Percentiles rank a stretch among this genome's conserved stretches.
Conservation (phyloP, 1,284 basidiomycete genomes). For the Takashimella tepidaria region DNA sequence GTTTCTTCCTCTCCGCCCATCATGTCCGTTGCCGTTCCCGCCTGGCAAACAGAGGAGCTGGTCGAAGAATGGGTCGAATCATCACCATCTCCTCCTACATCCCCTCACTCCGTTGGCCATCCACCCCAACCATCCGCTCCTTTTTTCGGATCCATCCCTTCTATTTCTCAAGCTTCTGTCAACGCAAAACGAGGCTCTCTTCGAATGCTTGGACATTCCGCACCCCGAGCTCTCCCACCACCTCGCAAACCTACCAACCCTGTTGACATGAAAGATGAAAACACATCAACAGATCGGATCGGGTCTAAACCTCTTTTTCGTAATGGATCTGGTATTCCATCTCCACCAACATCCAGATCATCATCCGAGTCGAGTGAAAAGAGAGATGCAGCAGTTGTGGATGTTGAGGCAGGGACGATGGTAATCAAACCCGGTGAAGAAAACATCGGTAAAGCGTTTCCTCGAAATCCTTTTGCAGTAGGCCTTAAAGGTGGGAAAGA, state of each 20-base stretch:
- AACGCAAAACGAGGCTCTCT: constrained; percentile 38
- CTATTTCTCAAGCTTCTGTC: constrained; percentile 12
- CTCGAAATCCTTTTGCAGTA: constrained; percentile 30
- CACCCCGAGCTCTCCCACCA: constrained; percentile 30
- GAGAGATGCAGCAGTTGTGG: constrained; percentile 1
- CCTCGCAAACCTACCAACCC: constrained; percentile 11
- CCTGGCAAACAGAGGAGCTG: constrained; percentile 72
- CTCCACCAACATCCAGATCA: constrained; percentile 16
- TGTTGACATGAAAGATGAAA: too few relatives aligned
- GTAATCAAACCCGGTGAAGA: constrained; percentile 71
- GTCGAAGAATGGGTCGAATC: constrained; percentile 70
- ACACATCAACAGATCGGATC: constrained; percentile 1
- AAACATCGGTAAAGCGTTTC: constrained; percentile 45
- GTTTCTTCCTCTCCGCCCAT: constrained; percentile 3
- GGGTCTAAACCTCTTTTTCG: constrained; percentile 13
- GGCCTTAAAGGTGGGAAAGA: constrained; percentile 53
- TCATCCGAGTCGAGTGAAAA: constrained; percentile 13
- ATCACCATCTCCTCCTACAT: constrained; percentile 52
- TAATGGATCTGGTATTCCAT: constrained; percentile 13
- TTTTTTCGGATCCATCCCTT: background rate
- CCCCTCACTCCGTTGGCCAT: constrained; percentile 55
- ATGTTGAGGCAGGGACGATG: constrained; percentile 59
- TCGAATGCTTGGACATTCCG: constrained; percentile 32
- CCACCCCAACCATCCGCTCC: too few relatives aligned
- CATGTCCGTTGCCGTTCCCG: constrained; percentile 48